phyloP scores from a whole-genome alignment of 257 asterid genomes.

The Eustoma russellianum region DNA sequence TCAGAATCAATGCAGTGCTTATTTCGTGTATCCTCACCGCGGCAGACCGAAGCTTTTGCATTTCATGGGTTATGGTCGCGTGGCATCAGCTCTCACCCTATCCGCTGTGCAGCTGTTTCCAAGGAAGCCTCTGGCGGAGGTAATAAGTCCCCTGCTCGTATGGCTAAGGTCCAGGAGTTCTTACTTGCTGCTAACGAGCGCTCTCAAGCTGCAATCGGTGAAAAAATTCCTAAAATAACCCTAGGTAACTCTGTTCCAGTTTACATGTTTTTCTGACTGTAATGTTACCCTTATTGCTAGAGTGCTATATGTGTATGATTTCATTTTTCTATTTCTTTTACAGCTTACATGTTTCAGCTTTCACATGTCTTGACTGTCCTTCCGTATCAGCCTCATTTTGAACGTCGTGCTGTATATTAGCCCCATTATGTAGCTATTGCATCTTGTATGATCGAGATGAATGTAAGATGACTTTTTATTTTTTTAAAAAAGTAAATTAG shows the following conservation, averaged over 20 bases:
- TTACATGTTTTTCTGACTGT: neutral
- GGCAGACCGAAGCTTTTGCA: conserved; percentile 6
- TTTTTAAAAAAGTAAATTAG: no score
- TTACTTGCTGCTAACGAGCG: conserved; percentile 72
- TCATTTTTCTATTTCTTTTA: neutral
- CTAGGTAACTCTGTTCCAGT: conserved; percentile 36
- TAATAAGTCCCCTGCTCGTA: conserved; percentile 60
- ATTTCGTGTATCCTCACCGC: conserved; percentile 15
- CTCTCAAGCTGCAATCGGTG: conserved; percentile 51
- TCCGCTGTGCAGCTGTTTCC: conserved; percentile 35
- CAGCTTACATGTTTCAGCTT: neutral
- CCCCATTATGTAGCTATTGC: no score
- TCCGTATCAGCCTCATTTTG: neutral
- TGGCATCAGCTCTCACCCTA: conserved; percentile 14
- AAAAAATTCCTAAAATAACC: conserved; percentile 65
- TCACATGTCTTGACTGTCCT: neutral
- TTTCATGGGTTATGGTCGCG: conserved; percentile 4
- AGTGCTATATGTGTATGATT: no score
- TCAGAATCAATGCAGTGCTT: conserved; percentile 15
- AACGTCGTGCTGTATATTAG: no score
- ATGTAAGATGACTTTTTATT: no score
- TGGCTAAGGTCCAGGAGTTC: conserved; percentile 65
- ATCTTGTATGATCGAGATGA: no score
- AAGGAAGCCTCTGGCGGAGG: conserved; percentile 32
- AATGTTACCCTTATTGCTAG: neutral